A percentile compares a stretch with the other conserved stretches of the same genome.
Conservation (phyloP, 1,284 basidiomycete genomes). For the Boletus subluridellus region DNA sequence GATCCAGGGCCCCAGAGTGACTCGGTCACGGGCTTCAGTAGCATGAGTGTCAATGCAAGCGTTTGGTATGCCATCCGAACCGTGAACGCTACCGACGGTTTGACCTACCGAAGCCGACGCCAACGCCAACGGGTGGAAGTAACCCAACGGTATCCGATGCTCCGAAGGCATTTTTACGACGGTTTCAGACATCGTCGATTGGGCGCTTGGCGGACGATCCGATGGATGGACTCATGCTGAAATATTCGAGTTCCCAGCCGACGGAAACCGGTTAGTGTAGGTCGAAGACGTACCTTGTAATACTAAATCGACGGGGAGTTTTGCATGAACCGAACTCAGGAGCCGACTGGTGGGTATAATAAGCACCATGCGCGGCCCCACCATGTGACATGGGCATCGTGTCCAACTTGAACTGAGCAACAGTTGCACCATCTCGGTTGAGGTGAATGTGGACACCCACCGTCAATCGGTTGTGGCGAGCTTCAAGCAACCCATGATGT, state of each 20-base stretch:
- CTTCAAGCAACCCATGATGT: neutral
- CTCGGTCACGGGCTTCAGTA: neutral
- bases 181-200: neutral
- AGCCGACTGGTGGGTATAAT: neutral
- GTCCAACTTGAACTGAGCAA: neutral
- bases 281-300: neutral
- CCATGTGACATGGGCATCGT: neutral
- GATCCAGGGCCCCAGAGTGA: neutral
- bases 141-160: slow-evolving; percentile 6
- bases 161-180: neutral
- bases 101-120: slow-evolving; percentile 1
- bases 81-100: neutral
- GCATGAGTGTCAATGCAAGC: neutral
- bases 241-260: neutral
- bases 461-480: neutral
- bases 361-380: neutral
- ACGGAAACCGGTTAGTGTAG: neutral
- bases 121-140: slow-evolving; percentile 9
- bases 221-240: neutral
- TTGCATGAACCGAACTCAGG: neutral
- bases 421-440: neutral
- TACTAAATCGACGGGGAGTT: neutral
- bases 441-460: neutral
- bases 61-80: neutral
- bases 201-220: neutral